Base-by-base conservation (phyloP, 2,329 filamentous ascomycete genomes). In the Paracorniculantispora psalliotae region DNA sequence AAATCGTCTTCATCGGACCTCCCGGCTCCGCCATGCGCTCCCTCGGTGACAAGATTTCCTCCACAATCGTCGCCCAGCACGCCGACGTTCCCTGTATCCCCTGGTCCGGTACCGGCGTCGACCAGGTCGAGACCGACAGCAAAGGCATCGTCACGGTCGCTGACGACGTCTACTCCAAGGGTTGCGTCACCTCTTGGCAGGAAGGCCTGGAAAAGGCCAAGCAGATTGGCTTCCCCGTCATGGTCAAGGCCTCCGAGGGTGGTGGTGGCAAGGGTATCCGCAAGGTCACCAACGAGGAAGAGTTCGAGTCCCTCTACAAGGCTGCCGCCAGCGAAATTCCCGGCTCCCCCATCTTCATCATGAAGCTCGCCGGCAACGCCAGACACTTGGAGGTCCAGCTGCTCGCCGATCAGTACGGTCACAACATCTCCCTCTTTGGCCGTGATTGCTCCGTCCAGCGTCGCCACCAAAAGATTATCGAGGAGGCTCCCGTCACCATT, bases 181-280 rank as follows among this genome's bases (percentile, higher is more conserved):
- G 94, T 63, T 99, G 94, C 75, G 94, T 96, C 50, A 85, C 85
- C 71, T 92, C 90, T 23, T 92, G 91, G 75, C 80, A 96, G 75
- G 92, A 99, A 77, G 94, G 93, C 77, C 83, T 99, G 53, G 79
- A 84, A 70, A 92, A 89, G 71, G 94, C 94, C 61, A 86, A 84
- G 73, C 83, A 91, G 70, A 99, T 99, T 73, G 94, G 94, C 66
- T 99, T 99, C 80, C 94, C 94, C 17, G 90, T 99, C 80, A 99
- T 99, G 94, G 91, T 99, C 75, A 99, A 99, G 82, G 94, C 94
- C n/a, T 97, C 94, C 2, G 94, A 99, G 80, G 94, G 94, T 78
- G 94, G 94, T 79, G 94, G 94, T 79, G 94, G 94, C 73, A 99
- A 99, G 81, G 94, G 94, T 83, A 99, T 99, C 72, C 91, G 96